Base-by-base conservation (phyloP, 441 rosid species). In the Sinapis alba region DNA sequence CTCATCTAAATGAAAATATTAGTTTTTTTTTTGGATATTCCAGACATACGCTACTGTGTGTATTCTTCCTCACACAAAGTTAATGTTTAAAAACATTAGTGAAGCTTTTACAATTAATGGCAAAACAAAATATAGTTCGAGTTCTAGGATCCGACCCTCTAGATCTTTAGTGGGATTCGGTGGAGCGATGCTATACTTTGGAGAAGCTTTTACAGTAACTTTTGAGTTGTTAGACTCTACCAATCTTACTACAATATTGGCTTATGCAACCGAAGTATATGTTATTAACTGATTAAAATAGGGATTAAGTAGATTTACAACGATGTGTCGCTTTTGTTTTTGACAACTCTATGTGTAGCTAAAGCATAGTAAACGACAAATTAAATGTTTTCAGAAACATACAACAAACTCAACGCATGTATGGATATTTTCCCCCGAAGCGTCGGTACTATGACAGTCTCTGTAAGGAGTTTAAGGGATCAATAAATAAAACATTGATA, bases 311-410 rank as follows among this genome's bases (percentile, higher is more conserved):
- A 70, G 66, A 11, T 23, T 64, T 19, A 47, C 53, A 50, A 54
- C 51, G 12, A 69, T 28, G 65, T 70, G 79, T 70, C 79, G 30
- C 56, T 54, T 76, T 19, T 75, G 78, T 68, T n/a, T n/a, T n/a
- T n/a, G n/a, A n/a, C n/a, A n/a, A n/a, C n/a, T n/a, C 15, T 34
- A 1, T 23, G 19, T 69, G 28, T 32, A 21, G 27, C 32, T 28
- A 0, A 65, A 57, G 13, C 54, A 64, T 70, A 69, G 13, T 26
- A 64, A 43, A 64, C 62, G 61, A 76, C 61, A 56, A 70, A 76
- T 11, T 16, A 59, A 66, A 6, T 58, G 27, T 19, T 27, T 53
- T 72, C 30, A 11, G 15, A 23, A 51, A 51, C 45, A 43, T 16
- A 26, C 10, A 20, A 32, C 47, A 68, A 65, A 68, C 79, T 59